These are phyloP conservation scores for Porodaedalea pini DNA, from an alignment of 1,284 basidiomycete genomes.

Conservation along the genomic window DNA sequence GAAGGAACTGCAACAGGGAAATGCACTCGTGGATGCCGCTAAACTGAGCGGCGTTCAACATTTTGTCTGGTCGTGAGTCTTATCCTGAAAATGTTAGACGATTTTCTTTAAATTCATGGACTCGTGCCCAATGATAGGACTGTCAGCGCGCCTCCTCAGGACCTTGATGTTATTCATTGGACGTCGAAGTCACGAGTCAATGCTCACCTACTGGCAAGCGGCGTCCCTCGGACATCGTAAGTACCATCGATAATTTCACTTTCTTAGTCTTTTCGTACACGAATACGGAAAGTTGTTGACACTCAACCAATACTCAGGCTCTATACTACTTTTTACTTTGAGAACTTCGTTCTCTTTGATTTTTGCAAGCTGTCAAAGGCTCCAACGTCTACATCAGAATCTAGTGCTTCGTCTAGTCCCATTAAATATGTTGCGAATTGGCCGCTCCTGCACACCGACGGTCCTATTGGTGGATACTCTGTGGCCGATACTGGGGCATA, in stretches of 20 bases:
- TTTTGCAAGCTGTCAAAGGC: not conserved
- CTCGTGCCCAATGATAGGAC: slow-evolving; percentile 19
- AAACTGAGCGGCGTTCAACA: slow-evolving; percentile 28
- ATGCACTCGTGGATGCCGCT: slow-evolving; percentile 31
- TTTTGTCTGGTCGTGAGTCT: slow-evolving; percentile 30
- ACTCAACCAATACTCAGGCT: slow-evolving; percentile 11
- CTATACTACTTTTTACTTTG: slow-evolving; percentile 26
- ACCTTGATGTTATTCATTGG: slow-evolving; percentile 23
- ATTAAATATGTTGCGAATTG: slow-evolving; percentile 5
- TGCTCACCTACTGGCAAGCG: slow-evolving; percentile 24
- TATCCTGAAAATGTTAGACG: not conserved
- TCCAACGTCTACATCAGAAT: not conserved
- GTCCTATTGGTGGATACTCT: slow-evolving; percentile 11
- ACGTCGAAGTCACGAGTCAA: slow-evolving; percentile 27
- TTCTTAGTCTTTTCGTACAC: not conserved
- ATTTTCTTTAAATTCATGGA: not conserved
- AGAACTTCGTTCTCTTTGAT: slow-evolving; percentile 23
- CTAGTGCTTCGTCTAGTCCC: not conserved
- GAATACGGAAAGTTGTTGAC: not conserved
- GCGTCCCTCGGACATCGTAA: slow-evolving; percentile 25
- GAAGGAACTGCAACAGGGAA: slow-evolving; percentile 26
- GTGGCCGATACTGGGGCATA: slow-evolving; percentile 15
- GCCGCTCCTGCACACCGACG: slow-evolving; percentile 13
- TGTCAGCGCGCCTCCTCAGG: not conserved
- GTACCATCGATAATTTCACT: not conserved